Evolutionary conservation across 495 filamentous ascomycete species (phyloP).

Genomic region (Xylaria venustula): DNA sequence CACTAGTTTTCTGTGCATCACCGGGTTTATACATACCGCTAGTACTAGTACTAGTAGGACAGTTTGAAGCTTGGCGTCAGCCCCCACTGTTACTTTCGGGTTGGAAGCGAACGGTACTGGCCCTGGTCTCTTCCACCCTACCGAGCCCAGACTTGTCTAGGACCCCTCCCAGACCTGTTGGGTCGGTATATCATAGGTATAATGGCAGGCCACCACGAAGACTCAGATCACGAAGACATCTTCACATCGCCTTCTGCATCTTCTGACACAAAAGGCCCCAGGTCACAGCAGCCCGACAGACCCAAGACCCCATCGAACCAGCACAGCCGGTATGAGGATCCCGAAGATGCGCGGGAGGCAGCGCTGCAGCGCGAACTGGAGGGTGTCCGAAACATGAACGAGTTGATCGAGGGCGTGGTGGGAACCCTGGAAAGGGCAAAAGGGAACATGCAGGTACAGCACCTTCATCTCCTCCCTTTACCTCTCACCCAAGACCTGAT

Average conservation of each 20-base stretch:
- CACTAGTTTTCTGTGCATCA: too few species aligned
- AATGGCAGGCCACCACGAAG: conserved; percentile 55
- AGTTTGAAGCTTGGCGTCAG: neutral
- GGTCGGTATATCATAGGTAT: neutral
- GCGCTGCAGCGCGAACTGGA: conserved; percentile 75
- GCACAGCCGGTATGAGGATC: conserved; percentile 55
- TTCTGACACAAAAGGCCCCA: conserved; percentile 36
- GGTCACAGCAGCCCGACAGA: conserved; percentile 20
- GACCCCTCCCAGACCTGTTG: neutral
- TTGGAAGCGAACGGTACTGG: neutral
- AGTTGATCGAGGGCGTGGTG: conserved; percentile 81
- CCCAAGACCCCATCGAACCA: conserved; percentile 50
- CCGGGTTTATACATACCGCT: too few species aligned
- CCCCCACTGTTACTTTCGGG: neutral
- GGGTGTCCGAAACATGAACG: conserved; percentile 78
- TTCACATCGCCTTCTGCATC: conserved; percentile 74
- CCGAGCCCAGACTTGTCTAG: neutral
- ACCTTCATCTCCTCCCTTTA: conserved; percentile 1
- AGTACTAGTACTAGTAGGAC: too few species aligned
- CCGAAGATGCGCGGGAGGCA: conserved; percentile 68
- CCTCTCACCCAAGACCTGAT: neutral
- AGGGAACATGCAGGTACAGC: conserved; percentile 82
- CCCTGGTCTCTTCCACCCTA: neutral
- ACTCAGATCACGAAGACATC: conserved; percentile 63
- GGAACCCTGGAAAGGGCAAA: conserved; percentile 76